These are phyloP conservation scores for Pestalotiopsis sp. DNA, from an alignment of 2,329 filamentous ascomycete species.

Conservation along the genomic window DNA sequence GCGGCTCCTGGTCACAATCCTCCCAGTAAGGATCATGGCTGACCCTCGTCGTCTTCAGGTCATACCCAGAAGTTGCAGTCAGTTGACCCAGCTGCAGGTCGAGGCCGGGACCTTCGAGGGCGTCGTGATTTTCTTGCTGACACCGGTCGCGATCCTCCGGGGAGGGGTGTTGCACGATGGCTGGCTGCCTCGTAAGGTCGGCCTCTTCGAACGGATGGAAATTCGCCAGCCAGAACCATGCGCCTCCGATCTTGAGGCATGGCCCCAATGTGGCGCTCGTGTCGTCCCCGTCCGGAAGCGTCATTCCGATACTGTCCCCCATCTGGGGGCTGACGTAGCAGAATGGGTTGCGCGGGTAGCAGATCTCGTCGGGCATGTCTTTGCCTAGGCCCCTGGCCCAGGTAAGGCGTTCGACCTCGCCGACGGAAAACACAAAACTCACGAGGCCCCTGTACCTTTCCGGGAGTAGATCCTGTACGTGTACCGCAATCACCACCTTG, in stretches of 20 bases:
- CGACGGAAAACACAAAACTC: slow-evolving; percentile 39
- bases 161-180: slow-evolving; percentile 41
- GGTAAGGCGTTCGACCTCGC: slow-evolving; percentile 35
- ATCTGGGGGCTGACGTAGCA: slow-evolving; percentile 42
- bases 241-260: slow-evolving; percentile 36
- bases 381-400: slow-evolving; percentile 41
- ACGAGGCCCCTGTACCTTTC: slow-evolving; percentile 28
- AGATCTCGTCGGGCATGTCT: slow-evolving; percentile 41
- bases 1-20: slow-evolving; percentile 38
- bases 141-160: slow-evolving; percentile 38
- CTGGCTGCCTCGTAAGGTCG: slow-evolving; percentile 24
- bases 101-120: slow-evolving; percentile 24
- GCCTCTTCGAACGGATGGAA: slow-evolving; percentile 44
- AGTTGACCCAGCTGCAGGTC: slow-evolving; percentile 36
- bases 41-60: slow-evolving; percentile 42
- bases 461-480: slow-evolving; percentile 42
- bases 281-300: slow-evolving; percentile 29
- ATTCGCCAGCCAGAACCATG: slow-evolving; percentile 42
- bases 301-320: slow-evolving; percentile 45
- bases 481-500: slow-evolving; percentile 38
- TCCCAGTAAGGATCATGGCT: slow-evolving; percentile 47
- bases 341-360: slow-evolving; percentile 41
- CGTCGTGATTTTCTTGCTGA: slow-evolving; percentile 36
- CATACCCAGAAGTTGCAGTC: slow-evolving; percentile 40
- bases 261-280: slow-evolving; percentile 43